Evolutionary conservation across 371 early-diverging fungal genomes (phyloP), one percentile per base, ranked within the genome.

Genomic region (Syncephalastrum sp.): DNA sequence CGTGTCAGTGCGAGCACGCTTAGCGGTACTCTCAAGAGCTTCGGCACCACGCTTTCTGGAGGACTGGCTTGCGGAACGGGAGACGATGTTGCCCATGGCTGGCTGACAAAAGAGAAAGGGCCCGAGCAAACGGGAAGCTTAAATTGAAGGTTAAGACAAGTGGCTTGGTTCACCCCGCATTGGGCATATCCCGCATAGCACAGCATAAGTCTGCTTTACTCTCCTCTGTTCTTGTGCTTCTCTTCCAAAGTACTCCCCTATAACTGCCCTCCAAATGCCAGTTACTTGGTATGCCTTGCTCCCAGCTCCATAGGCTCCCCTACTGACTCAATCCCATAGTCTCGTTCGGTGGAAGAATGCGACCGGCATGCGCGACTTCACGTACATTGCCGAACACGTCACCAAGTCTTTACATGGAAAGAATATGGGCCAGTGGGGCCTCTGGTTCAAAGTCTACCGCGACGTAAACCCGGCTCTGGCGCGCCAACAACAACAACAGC

Each of bases 281-380:
- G 51, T 51, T 3, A 51, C 51, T 14, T 51, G 51, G 51, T 16
- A 51, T 17, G 25, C 17, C 3, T 38, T n/a, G 13, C 24, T 38
- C 19, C 4, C 17, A n/a, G 4, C 5, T 5, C 3, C 15, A 24
- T 10, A 14, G 4, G 15, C 15, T 51, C 14, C 8, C 4, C 2
- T 1, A 51, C 8, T 25, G 1, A 17, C 12, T 5, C 0, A 4
- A 3, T 14, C 17, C 25, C 12, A 48, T 48, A 79, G 80, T 65
- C 56, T 79, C 55, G 73, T 79, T 19, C 69, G 80, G 42, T 79
- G 80, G 80, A 76, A 76, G 53, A 76, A 79, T 69, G 80, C 80
- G 12, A 79, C 76, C 0, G 80, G 80, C 44, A 76, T 76, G 75
- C 75, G 75, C 29, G 77, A 76, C 59, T 70, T 79, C 47, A 70